Conservation (phyloP, 805 yeast genomes). For the Priceomyces fermenticarens region DNA sequence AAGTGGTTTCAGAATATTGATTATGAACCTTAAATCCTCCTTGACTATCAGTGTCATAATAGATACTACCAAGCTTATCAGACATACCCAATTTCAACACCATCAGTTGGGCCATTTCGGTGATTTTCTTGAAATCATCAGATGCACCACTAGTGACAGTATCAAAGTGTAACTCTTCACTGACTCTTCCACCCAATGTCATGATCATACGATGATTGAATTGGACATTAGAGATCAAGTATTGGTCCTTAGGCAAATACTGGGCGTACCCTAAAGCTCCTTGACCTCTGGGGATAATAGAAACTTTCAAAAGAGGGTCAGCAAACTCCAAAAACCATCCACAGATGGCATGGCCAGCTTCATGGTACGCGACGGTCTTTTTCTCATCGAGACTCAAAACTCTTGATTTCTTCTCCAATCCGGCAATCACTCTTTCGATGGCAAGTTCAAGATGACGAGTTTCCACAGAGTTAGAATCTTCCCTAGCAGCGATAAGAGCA, state of each 20-base stretch:
- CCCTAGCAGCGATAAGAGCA: constrained; percentile 88
- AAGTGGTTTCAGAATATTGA: constrained; percentile 73
- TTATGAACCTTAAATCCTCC: constrained; percentile 54
- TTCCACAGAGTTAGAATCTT: constrained; percentile 57
- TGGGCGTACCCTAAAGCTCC: constrained; percentile 97
- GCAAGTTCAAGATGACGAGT: constrained; percentile 84
- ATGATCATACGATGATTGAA: constrained; percentile 84
- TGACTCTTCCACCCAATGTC: constrained; percentile 90
- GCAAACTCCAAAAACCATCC: constrained; percentile 90
- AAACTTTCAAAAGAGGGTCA: constrained; percentile 89
- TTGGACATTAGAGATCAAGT: constrained; percentile 72
- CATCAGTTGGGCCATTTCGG: constrained; percentile 87
- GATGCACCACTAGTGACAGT: constrained; percentile 90
- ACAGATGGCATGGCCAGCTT: constrained; percentile 95
- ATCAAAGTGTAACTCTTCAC: constrained; percentile 84
- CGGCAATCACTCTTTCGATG: constrained; percentile 91
- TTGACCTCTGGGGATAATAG: constrained; percentile 91
- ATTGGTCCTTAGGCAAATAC: constrained; percentile 86
- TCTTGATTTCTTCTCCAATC: constrained; percentile 82
- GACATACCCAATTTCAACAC: constrained; percentile 88
- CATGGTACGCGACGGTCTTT: constrained; percentile 86
- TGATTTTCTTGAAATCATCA: constrained; percentile 89
- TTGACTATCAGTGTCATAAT: constrained; percentile 48
- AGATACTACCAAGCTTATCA: constrained; percentile 66
- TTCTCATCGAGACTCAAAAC: constrained; percentile 79